Evolutionary conservation across 1,284 basidiomycete species (phyloP).

Genomic region (Coniferiporia weirii): DNA sequence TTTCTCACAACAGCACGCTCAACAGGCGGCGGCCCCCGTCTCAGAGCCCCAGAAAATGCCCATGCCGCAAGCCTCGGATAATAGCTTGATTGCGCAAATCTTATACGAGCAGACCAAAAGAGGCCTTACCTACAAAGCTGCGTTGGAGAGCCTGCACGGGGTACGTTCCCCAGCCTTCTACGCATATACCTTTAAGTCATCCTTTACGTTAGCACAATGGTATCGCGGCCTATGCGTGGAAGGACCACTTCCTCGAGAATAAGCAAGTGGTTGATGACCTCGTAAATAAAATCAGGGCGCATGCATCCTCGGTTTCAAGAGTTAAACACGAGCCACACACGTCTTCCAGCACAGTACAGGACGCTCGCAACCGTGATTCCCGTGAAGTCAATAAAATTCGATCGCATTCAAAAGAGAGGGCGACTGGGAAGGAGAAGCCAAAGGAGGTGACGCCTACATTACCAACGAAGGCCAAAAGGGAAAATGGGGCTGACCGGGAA

Average conservation of each 20-base stretch:
- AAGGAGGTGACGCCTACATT: background rate
- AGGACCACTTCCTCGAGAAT: slow-evolving; percentile 69
- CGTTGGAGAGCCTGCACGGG: slow-evolving; percentile 40
- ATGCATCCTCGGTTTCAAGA: slow-evolving; percentile 1
- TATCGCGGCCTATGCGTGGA: slow-evolving; percentile 51
- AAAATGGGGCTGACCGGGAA: background rate
- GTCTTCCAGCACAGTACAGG: background rate
- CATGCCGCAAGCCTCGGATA: slow-evolving; percentile 6
- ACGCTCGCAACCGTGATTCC: background rate
- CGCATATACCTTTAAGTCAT: slow-evolving; percentile 24
- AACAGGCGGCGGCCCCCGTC: background rate
- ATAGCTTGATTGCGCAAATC: slow-evolving; percentile 15
- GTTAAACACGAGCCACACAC: background rate
- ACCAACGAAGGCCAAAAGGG: background rate
- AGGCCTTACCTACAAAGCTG: slow-evolving; percentile 13
- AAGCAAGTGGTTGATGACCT: slow-evolving; percentile 49
- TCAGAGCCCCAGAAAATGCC: slow-evolving; percentile 4
- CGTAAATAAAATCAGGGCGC: slow-evolving; percentile 29
- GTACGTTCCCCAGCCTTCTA: slow-evolving; percentile 26
- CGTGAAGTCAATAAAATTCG: background rate
- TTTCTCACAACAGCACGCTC: background rate
- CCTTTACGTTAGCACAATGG: slow-evolving; percentile 34
- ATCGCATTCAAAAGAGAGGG: background rate
- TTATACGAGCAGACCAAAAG: slow-evolving; percentile 13
- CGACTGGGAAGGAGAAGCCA: background rate